A percentile compares a stretch with the other conserved stretches of the same genome.
Conservation (phyloP, 1,284 basidiomycete species). For the Heliocybe sulcata region DNA sequence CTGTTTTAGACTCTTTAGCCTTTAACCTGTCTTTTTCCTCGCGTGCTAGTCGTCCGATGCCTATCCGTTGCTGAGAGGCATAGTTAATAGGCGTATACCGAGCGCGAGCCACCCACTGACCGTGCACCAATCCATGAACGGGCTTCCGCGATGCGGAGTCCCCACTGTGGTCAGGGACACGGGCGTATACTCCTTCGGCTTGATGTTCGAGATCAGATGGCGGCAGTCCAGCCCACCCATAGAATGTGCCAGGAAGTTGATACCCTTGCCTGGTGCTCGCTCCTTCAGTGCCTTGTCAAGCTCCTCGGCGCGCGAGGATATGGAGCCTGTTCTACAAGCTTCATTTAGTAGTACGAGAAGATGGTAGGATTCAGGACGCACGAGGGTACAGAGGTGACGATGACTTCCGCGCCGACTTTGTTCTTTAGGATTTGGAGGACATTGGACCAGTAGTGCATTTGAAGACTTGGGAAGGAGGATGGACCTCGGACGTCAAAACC, state of each 20-base stretch:
- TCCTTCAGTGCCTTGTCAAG: slow-evolving; percentile 72
- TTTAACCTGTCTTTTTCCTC: slow-evolving; percentile 25
- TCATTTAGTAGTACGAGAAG: neutral
- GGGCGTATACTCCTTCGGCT: slow-evolving; percentile 80
- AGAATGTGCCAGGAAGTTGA: slow-evolving; percentile 95
- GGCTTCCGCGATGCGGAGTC: slow-evolving; percentile 93
- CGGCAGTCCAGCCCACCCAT: slow-evolving; percentile 98
- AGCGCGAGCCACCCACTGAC: slow-evolving; percentile 34
- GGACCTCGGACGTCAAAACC: slow-evolving; percentile 89
- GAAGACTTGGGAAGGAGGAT: slow-evolving; percentile 66
- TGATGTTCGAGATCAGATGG: slow-evolving; percentile 83
- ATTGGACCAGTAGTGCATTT: slow-evolving; percentile 95
- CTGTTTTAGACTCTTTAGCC: slow-evolving; percentile 11
- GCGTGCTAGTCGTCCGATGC: slow-evolving; percentile 59
- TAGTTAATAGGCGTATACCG: neutral
- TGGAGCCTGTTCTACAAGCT: slow-evolving; percentile 76
- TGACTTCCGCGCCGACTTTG: slow-evolving; percentile 85
- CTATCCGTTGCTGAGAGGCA: slow-evolving; percentile 66
- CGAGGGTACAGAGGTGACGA: slow-evolving; percentile 94
- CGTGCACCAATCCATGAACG: slow-evolving; percentile 99
- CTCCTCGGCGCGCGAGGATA: slow-evolving; percentile 75
- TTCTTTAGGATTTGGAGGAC: slow-evolving; percentile 80
- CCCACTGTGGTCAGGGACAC: slow-evolving; percentile 86
- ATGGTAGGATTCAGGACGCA: slow-evolving; percentile 31
- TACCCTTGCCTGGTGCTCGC: slow-evolving; percentile 60